A percentile compares a stretch with the other conserved stretches of the same genome.
Evolutionary conservation across 352 stramenopile genomes (phyloP).

Genomic region (Phytophthora pini): DNA sequence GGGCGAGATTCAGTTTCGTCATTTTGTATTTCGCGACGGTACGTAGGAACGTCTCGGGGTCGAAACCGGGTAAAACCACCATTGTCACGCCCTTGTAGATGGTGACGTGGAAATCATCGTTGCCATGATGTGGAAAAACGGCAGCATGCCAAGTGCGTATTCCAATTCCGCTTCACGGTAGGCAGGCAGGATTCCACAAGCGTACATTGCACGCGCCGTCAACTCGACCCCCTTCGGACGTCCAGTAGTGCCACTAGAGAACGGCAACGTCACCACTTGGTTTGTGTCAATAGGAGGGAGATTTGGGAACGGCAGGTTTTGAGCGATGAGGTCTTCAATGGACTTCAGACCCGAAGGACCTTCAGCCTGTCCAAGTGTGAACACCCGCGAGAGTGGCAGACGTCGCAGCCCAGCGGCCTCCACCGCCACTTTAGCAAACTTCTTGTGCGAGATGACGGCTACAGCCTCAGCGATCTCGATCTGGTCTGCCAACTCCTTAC

Average conservation of each 20-base stretch:
- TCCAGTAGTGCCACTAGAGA: constrained; percentile 93
- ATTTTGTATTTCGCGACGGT: constrained; percentile 72
- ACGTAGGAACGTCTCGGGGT: constrained; percentile 88
- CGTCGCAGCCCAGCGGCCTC: constrained; percentile 32
- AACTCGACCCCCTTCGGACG: constrained; percentile 92
- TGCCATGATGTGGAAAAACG: constrained; percentile 97
- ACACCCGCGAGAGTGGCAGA: constrained; percentile 26
- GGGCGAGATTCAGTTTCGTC: constrained; percentile 62
- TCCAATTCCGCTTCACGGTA: constrained; percentile 50
- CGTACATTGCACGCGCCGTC: constrained; percentile 81
- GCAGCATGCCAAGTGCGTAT: constrained; percentile 70
- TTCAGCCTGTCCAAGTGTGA: constrained; percentile 33
- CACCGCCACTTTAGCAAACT: constrained; percentile 39
- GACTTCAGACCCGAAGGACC: constrained; percentile 15
- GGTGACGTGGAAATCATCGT: constrained; percentile 83
- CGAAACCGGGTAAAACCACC: constrained; percentile 91
- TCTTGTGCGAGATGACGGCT: constrained; percentile 50
- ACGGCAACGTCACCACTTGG: constrained; percentile 72
- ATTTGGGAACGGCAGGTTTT: constrained; percentile 33
- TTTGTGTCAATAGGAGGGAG: constrained; percentile 35
- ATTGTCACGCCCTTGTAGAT: constrained; percentile 82
- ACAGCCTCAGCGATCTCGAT: constrained; percentile 39
- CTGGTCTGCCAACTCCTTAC: constrained; percentile 44
- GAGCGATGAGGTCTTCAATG: constrained; percentile 38
- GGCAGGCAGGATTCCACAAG: constrained; percentile 72